Evolutionary conservation across 2,329 filamentous ascomycete genomes (phyloP).

Genomic region (Sarocladium kiliense): DNA sequence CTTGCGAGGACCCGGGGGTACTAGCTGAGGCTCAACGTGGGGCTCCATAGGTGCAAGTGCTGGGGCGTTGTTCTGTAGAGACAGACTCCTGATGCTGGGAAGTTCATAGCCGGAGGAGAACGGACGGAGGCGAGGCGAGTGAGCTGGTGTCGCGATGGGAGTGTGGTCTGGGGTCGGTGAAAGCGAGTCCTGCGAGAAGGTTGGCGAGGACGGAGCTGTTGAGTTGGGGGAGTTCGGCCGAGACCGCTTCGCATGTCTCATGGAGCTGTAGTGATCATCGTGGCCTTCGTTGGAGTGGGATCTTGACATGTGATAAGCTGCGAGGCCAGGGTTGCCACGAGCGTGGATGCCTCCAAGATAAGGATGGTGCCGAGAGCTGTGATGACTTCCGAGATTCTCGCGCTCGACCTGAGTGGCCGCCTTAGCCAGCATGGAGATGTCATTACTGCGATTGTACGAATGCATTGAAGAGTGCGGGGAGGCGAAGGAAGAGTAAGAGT

Average conservation of each 20-base stretch:
- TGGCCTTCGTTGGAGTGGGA: conserved; percentile 78
- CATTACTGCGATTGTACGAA: conserved; percentile 41
- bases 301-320: conserved; percentile 90
- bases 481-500: conserved; percentile 74
- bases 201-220: conserved; percentile 91
- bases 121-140: conserved; percentile 85
- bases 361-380: conserved; percentile 45
- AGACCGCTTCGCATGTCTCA: conserved; percentile 79
- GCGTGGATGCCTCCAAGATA: conserved; percentile 45
- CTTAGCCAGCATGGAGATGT: conserved; percentile 56
- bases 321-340: conserved; percentile 66
- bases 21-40: conserved; percentile 38
- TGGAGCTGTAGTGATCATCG: conserved; percentile 67
- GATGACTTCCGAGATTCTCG: conserved; percentile 42
- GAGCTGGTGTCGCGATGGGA: conserved; percentile 93
- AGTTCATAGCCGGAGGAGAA: conserved; percentile 68
- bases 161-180: conserved; percentile 97
- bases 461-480: conserved; percentile 41
- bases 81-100: conserved; percentile 70
- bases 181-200: conserved; percentile 91
- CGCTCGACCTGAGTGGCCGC: conserved; percentile 58
- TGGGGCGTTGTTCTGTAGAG: conserved; percentile 47
- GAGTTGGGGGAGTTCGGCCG: conserved; percentile 92
- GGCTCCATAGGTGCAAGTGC: conserved; percentile 56
- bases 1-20: conserved; percentile 38